phyloP scores from a whole-genome alignment of 306 rosid species.

The Medicago arabica region DNA sequence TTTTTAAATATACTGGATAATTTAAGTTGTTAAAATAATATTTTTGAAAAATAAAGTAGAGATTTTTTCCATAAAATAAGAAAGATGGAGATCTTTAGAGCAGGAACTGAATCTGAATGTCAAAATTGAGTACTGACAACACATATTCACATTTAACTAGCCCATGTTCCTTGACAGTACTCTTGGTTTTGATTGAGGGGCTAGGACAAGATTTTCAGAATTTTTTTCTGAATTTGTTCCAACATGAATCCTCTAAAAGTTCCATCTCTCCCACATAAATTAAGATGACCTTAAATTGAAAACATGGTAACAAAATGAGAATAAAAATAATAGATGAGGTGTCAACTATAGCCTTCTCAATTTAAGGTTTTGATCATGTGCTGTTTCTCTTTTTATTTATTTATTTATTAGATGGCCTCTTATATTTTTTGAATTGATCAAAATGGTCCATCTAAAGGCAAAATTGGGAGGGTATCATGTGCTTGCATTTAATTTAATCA shows the following conservation, averaged over 20 bases:
- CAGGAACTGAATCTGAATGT: no score
- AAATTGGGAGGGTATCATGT: constrained; percentile 40
- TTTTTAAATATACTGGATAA: no score
- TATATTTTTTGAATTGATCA: constrained; percentile 27
- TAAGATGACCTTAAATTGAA: background rate
- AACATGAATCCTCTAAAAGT: constrained; percentile 8
- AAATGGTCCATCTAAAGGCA: constrained; percentile 24
- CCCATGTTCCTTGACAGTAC: constrained; percentile 18
- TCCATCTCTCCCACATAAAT: background rate
- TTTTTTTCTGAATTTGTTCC: constrained; percentile 7
- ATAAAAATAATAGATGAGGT: background rate
- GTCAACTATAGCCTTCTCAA: background rate
- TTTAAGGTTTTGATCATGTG: constrained; percentile 21
- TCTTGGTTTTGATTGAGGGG: background rate
- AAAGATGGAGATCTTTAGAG: no score
- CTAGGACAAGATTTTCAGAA: constrained; percentile 11
- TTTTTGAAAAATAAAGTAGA: no score
- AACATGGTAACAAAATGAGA: background rate
- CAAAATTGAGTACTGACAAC: background rate
- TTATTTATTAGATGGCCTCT: background rate
- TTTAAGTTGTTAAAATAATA: no score
- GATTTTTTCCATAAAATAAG: no score
- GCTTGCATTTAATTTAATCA: constrained; percentile 51
- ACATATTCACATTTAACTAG: background rate
- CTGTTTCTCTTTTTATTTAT: background rate